These are phyloP conservation scores for Lepidium aucheri DNA, from an alignment of 345 rosid species.

Conservation along the genomic window DNA sequence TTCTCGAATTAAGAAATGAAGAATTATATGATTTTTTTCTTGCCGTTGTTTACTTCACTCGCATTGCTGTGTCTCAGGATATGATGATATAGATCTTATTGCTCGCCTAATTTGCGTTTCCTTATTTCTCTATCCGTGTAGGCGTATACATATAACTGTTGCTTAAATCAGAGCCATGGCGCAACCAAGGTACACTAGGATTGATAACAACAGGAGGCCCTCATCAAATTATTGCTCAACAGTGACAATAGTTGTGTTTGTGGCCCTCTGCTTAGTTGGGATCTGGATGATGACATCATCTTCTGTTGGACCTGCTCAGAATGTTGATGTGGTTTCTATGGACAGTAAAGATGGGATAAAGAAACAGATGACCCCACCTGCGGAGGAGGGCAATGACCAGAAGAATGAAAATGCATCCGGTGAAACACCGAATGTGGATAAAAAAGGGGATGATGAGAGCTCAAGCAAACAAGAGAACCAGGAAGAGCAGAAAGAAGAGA, in stretches of 20 bases:
- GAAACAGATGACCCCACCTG: slow-evolving; percentile 33
- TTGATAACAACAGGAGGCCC: slow-evolving; percentile 58
- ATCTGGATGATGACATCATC: slow-evolving; percentile 97
- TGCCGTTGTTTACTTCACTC: background rate
- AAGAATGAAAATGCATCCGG: slow-evolving; percentile 56
- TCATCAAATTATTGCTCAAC: slow-evolving; percentile 73
- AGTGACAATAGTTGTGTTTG: slow-evolving; percentile 68
- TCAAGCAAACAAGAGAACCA: slow-evolving; percentile 29
- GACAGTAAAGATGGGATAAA: slow-evolving; percentile 51
- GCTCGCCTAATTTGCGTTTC: background rate
- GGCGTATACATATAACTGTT: background rate
- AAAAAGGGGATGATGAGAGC: slow-evolving; percentile 43
- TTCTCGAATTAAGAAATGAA: background rate
- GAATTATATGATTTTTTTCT: background rate
- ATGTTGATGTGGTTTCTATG: slow-evolving; percentile 43
- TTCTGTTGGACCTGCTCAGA: slow-evolving; percentile 54
- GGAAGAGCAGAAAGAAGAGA: slow-evolving; percentile 38
- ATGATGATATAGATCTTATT: background rate
- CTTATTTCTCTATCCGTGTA: slow-evolving; percentile 1
- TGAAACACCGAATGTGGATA: slow-evolving; percentile 60
- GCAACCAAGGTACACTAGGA: slow-evolving; percentile 55
- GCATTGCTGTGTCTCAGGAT: background rate
- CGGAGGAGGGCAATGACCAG: slow-evolving; percentile 23
- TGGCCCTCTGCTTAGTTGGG: slow-evolving; percentile 88
- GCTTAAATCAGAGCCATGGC: slow-evolving; percentile 45